A percentile compares a stretch with the other conserved stretches of the same genome.
Conservation (phyloP, 306 rosid genomes). For the Benincasa hispida region DNA sequence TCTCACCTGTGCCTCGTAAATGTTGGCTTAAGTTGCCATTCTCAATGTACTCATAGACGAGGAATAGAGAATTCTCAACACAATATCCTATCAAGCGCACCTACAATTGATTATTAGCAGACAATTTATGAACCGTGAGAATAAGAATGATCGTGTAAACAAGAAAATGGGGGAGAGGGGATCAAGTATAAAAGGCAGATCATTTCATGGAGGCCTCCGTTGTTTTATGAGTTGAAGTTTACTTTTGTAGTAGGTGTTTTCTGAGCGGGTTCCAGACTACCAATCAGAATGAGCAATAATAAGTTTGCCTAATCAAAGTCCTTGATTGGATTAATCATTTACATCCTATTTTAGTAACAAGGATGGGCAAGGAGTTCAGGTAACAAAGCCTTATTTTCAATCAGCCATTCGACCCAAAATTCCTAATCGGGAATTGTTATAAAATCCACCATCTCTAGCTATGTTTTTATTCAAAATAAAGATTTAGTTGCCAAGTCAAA, state of each 20-base stretch:
- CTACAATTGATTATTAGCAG: constrained; percentile 20
- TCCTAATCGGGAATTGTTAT: too few relatives aligned
- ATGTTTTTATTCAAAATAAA: not conserved
- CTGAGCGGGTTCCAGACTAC: not conserved
- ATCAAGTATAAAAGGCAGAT: not conserved
- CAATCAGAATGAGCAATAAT: not conserved
- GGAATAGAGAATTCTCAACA: constrained; percentile 74
- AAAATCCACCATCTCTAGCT: too few relatives aligned
- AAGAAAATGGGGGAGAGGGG: not conserved
- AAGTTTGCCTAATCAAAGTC: too few relatives aligned
- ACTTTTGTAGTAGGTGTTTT: not conserved
- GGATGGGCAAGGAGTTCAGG: too few relatives aligned
- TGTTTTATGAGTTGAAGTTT: not conserved
- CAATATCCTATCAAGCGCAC: constrained; percentile 97
- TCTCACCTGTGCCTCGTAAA: constrained; percentile 77
- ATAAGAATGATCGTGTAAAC: not conserved
- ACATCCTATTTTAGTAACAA: not conserved
- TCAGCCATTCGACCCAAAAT: too few relatives aligned
- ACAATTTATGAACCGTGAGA: not conserved
- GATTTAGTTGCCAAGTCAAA: not conserved
- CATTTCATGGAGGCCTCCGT: not conserved
- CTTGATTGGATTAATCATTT: not conserved
- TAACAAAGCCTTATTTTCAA: too few relatives aligned
- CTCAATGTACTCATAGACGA: constrained; percentile 85
- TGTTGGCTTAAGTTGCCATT: constrained; percentile 87